These are phyloP conservation scores for Singerocomus rubriflavus DNA, from an alignment of 1,284 basidiomycete species.

Conservation along the genomic window DNA sequence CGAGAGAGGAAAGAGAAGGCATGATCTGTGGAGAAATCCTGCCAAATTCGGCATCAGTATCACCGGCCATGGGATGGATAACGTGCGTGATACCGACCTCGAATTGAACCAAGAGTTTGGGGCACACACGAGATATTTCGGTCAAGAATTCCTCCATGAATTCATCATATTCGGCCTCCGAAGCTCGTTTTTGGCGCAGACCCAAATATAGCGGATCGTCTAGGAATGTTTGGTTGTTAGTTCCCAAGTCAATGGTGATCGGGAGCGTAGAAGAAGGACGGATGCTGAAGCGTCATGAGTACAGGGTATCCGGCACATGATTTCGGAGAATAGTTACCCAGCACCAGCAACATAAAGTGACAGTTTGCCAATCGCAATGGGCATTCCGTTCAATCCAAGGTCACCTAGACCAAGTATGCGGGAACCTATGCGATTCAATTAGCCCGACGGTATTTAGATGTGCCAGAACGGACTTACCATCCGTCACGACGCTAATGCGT, in stretches of 20 bases:
- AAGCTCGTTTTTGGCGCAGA: slow-evolving; percentile 67
- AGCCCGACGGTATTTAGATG: not conserved
- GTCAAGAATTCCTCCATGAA: slow-evolving; percentile 96
- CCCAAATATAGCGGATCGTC: slow-evolving; percentile 92
- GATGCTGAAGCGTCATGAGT: slow-evolving; percentile 50
- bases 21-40: slow-evolving; percentile 86
- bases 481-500: slow-evolving; percentile 84
- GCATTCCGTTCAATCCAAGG: slow-evolving; percentile 86
- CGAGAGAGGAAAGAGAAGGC: slow-evolving; percentile 81
- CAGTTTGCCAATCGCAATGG: slow-evolving; percentile 91
- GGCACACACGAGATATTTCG: slow-evolving; percentile 72
- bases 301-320: not conserved
- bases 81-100: slow-evolving; percentile 47
- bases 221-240: slow-evolving; percentile 80
- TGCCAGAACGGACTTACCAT: slow-evolving; percentile 50
- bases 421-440: slow-evolving; percentile 48
- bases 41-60: slow-evolving; percentile 4
- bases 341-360: slow-evolving; percentile 90
- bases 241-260: slow-evolving; percentile 85
- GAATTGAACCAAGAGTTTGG: slow-evolving; percentile 87
- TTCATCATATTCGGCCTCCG: slow-evolving; percentile 63
- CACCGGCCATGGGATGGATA: not conserved
- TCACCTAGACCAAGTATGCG: slow-evolving; percentile 93
- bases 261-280: slow-evolving; percentile 84
- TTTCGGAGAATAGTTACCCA: slow-evolving; percentile 45